phyloP scores from a whole-genome alignment of 495 filamentous ascomycete genomes.

The Talaromyces trachyspermus region DNA sequence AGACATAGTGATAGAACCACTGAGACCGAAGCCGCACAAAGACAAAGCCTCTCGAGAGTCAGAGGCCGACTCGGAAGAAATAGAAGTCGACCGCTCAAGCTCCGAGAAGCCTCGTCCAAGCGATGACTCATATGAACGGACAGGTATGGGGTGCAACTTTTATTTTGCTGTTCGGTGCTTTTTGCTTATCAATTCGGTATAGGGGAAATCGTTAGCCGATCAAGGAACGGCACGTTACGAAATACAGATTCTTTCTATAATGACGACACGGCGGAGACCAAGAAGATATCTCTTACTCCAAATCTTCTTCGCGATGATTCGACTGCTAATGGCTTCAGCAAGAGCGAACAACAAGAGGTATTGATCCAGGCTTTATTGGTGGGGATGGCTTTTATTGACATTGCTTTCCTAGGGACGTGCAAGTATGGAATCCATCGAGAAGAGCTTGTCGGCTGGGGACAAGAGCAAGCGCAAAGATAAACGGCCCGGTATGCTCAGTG shows the following conservation, averaged over 20 bases:
- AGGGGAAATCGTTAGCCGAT: conserved; percentile 54
- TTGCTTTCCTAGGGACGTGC: conserved; percentile 25
- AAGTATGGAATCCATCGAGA: conserved; percentile 47
- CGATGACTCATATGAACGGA: conserved; percentile 57
- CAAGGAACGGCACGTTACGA: conserved; percentile 75
- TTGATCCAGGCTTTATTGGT: too few species aligned
- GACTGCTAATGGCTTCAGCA: conserved; percentile 47
- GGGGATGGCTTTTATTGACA: too few species aligned
- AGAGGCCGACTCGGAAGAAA: conserved; percentile 21
- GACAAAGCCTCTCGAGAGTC: conserved; percentile 27
- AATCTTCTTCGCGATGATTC: conserved; percentile 86
- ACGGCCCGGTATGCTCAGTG: conserved; percentile 84
- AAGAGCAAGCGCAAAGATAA: conserved; percentile 74
- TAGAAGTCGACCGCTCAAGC: conserved; percentile 23
- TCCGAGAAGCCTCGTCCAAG: conserved; percentile 45
- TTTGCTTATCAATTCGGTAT: too few species aligned
- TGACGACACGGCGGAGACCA: conserved; percentile 87
- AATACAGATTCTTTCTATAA: conserved; percentile 96
- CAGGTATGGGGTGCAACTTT: conserved; percentile 21
- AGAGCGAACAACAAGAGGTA: conserved; percentile 56
- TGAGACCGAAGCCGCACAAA: conserved; percentile 32
- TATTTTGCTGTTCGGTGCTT: too few species aligned
- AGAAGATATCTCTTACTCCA: conserved; percentile 95
- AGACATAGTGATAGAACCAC: conserved; percentile 41
- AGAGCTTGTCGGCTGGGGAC: conserved; percentile 42